phyloP scores from a whole-genome alignment of 106 monocot species.

The Chionographis japonica region DNA sequence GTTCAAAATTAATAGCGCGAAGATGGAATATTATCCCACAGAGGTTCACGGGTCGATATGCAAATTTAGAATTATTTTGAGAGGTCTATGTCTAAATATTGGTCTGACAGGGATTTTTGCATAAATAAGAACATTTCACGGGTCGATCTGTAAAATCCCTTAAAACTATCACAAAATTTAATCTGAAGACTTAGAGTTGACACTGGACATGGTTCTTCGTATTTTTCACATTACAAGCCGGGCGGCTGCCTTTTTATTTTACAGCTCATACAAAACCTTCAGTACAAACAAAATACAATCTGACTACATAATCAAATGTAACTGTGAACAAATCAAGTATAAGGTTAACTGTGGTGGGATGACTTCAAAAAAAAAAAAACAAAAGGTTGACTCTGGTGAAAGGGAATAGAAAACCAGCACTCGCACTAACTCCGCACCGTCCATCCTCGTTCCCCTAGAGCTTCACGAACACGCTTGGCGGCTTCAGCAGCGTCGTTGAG shows the following conservation, averaged over 20 bases:
- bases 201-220: neutral
- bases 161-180: neutral
- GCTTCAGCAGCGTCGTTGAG: slow-evolving; percentile 76
- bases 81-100: too few species aligned
- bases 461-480: slow-evolving; percentile 60
- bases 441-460: slow-evolving; percentile 86
- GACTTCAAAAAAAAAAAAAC: neutral
- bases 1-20: too few species aligned
- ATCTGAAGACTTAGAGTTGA: neutral
- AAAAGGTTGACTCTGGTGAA: slow-evolving; percentile 20
- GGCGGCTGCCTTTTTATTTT: slow-evolving; percentile 8
- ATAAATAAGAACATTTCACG: too few species aligned
- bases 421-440: slow-evolving; percentile 31
- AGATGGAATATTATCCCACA: too few species aligned
- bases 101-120: too few species aligned
- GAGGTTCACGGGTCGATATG: too few species aligned
- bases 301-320: neutral
- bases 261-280: neutral
- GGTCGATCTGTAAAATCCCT: neutral
- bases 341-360: neutral
- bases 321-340: slow-evolving; percentile 18
- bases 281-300: neutral
- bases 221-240: slow-evolving; percentile 4
- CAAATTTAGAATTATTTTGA: too few species aligned
- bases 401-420: slow-evolving; percentile 18